Base-by-base conservation (phyloP, 768 basidiomycete species). In the Mycena floridula region DNA sequence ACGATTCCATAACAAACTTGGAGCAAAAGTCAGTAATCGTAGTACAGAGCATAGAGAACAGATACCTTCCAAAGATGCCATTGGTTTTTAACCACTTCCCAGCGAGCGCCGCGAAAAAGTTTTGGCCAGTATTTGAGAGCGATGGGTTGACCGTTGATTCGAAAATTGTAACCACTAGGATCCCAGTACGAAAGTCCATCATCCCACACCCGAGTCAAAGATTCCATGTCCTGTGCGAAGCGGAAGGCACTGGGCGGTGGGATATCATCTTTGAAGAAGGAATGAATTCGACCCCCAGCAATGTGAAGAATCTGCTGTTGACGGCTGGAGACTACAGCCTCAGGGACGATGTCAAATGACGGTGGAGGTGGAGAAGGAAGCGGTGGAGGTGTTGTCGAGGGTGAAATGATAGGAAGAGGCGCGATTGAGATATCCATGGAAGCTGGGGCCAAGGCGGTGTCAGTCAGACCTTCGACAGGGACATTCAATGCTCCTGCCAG, bases 11-110 rank as follows among this genome's bases (percentile, higher is more conserved):
- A 13, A 57, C 21, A 25, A 51, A 46, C 52, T 55, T 24, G 6
- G 20, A 22, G 39, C 18, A 18, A 24, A 22, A 27, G 37, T 21
- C 30, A 30, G 21, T 12, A 12, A 2, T n/a, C 12, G 7, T 11
- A 32, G 26, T 13, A 30, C 38, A 42, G 2, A 18, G 11, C 32
- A 24, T 9, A 37, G 45, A 23, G 20, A 4, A 28, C 7, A 41
- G 36, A 9, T 5, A 50, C 52, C 46, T 53, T 53, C 52, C 52
- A 53, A 22, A 50, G 43, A 3, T 37, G 40, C 52, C 52, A 53
- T 21, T 32, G 41, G 2, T 40, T 46, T 23, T 53, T 53, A 15
- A 25, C 38, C 4, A 22, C 30, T 25, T 45, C 35, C 44, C 44
- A 45, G n/a, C 36, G 44, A 9, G 6, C n/a, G 38, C 24, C 32